Percentiles rank a stretch among this genome's conserved stretches.
These are phyloP conservation scores for Ilyonectria destructans DNA, from an alignment of 2,329 filamentous ascomycete species.

Conservation along the genomic window DNA sequence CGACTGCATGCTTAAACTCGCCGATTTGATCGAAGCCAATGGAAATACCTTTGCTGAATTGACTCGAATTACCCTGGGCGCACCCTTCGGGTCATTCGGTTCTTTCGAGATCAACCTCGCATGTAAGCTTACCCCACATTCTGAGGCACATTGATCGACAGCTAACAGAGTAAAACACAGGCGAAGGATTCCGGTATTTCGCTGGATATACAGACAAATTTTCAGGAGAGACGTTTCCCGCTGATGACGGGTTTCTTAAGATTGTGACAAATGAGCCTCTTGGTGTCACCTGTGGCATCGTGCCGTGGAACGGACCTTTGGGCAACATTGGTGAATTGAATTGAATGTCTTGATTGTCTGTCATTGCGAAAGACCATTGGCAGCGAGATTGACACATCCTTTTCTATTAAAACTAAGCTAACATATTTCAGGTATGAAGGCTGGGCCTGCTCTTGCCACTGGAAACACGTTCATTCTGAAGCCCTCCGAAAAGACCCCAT, in stretches of 20 bases:
- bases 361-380: background rate
- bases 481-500: slow-evolving; percentile 61
- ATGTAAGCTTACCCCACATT: background rate
- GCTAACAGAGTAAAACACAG: background rate
- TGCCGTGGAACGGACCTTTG: slow-evolving; percentile 60
- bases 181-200: slow-evolving; percentile 57
- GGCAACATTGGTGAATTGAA: slow-evolving; percentile 49
- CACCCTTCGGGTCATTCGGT: slow-evolving; percentile 62
- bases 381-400: background rate
- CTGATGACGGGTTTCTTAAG: slow-evolving; percentile 40
- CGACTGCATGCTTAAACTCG: slow-evolving; percentile 62
- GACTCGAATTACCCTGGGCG: slow-evolving; percentile 63
- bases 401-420: background rate
- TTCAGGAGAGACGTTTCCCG: slow-evolving; percentile 46
- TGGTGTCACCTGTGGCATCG: slow-evolving; percentile 49
- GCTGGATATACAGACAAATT: slow-evolving; percentile 47
- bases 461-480: slow-evolving; percentile 64
- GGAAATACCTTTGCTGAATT: slow-evolving; percentile 55
- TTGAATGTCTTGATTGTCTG: background rate
- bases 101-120: slow-evolving; percentile 58
- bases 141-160: background rate
- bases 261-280: slow-evolving; percentile 48
- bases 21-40: slow-evolving; percentile 59
- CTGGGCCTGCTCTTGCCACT: slow-evolving; percentile 60
- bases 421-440: slow-evolving; percentile 52